Conservation (phyloP, 2,329 filamentous ascomycete species). For the Fusarium penzigii region DNA sequence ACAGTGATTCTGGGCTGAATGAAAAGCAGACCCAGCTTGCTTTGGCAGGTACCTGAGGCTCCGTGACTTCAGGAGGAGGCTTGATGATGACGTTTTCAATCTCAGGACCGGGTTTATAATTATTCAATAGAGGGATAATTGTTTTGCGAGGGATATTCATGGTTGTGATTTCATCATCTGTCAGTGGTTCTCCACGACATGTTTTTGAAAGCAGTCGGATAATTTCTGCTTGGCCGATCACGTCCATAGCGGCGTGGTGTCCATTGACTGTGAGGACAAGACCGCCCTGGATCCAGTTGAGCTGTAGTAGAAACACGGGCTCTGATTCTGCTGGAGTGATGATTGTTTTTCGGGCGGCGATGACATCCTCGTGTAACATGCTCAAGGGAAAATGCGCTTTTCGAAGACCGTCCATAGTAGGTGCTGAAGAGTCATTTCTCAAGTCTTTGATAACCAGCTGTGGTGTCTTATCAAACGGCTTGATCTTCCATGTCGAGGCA, state of each 20-base stretch:
- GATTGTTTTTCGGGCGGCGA: conserved; percentile 42
- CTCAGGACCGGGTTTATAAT: conserved; percentile 37
- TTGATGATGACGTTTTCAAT: conserved; percentile 37
- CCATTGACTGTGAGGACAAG: conserved; percentile 50
- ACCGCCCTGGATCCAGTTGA: conserved; percentile 49
- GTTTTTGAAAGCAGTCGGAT: conserved; percentile 51
- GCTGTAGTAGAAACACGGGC: conserved; percentile 49
- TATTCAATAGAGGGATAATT: conserved; percentile 42
- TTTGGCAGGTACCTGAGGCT: conserved; percentile 16
- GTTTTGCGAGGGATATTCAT: conserved; percentile 44
- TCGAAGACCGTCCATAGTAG: conserved; percentile 40
- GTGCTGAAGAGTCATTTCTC: conserved; percentile 34
- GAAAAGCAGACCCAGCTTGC: conserved; percentile 48
- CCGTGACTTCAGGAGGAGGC: conserved; percentile 13
- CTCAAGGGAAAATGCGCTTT: conserved; percentile 44
- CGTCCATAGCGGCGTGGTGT: conserved; percentile 53
- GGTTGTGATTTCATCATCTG: conserved; percentile 40
- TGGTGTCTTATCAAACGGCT: conserved; percentile 32
- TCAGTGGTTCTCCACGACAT: conserved; percentile 46
- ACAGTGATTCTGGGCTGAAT: conserved; percentile 41
- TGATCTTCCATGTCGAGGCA: conserved; percentile 42
- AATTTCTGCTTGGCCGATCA: conserved; percentile 48
- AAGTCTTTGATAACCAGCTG: conserved; percentile 45
- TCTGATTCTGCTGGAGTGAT: conserved; percentile 31
- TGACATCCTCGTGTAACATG: conserved; percentile 48